Percentiles rank a stretch among this genome's conserved stretches.
phyloP scores from a whole-genome alignment of 2,329 filamentous ascomycete species.

The Colletotrichum tamarilloi region DNA sequence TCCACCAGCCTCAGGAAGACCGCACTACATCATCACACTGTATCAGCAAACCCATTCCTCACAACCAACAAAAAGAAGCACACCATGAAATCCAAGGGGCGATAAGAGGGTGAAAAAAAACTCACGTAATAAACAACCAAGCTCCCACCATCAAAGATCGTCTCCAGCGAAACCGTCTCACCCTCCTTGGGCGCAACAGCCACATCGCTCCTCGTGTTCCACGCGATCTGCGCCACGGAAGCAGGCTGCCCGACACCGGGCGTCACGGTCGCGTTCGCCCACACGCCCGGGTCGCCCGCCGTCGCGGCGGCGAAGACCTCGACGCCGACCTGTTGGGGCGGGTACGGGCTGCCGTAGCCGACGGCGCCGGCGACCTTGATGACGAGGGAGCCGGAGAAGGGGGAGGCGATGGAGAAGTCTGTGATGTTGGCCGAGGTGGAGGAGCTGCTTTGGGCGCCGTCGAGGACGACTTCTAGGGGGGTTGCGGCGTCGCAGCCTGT shows the following conservation, averaged over 20 bases:
- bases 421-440: neutral
- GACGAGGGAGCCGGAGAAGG: conserved; percentile 3
- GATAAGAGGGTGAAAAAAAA: neutral
- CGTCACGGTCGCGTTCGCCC: conserved; percentile 14
- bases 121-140: conserved; percentile 20
- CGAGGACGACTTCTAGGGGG: conserved; percentile 17
- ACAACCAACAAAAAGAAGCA: rapidly evolving
- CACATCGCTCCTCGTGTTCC: conserved; percentile 1
- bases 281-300: neutral
- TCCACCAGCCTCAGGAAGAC: neutral
- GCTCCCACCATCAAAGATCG: conserved; percentile 1
- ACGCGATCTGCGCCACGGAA: neutral
- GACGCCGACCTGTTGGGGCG: conserved; percentile 11
- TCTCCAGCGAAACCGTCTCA: neutral
- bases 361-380: conserved; percentile 19
- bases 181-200: neutral
- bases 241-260: neutral
- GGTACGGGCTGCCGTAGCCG: conserved; percentile 3
- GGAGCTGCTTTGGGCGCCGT: neutral
- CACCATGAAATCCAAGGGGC: too few species aligned
- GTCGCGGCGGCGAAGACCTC: neutral
- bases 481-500: neutral
- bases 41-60: neutral
- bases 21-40: neutral
- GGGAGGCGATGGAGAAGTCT: conserved; percentile 9